Conservation (phyloP, 495 filamentous ascomycete species). For the Penicillium coffeae region DNA sequence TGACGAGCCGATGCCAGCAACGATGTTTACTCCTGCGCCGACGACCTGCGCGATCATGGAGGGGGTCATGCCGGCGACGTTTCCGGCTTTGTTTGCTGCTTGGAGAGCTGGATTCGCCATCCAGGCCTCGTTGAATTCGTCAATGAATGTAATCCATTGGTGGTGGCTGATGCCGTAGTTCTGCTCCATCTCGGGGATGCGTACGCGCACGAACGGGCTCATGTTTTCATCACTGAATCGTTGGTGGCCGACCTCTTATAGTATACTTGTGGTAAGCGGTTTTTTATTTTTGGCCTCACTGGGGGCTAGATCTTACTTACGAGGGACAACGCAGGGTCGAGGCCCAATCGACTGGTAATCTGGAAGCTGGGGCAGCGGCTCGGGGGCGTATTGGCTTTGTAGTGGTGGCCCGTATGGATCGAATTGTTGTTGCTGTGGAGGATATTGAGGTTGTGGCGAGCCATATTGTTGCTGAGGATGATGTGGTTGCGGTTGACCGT, state of each 20-base stretch:
- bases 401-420: too few species aligned
- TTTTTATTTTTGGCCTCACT: too few species aligned
- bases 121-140: conserved; percentile 23
- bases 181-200: conserved; percentile 11
- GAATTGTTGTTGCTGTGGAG: too few species aligned
- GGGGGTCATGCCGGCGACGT: conserved; percentile 15
- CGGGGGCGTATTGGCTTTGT: neutral
- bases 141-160: conserved; percentile 20
- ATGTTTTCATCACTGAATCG: conserved; percentile 16
- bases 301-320: neutral
- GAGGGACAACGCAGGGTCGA: conserved; percentile 9
- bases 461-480: too few species aligned
- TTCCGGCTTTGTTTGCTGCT: conserved; percentile 5
- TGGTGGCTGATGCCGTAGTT: neutral
- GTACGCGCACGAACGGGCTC: conserved; percentile 22
- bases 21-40: conserved; percentile 11
- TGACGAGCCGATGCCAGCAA: conserved; percentile 14
- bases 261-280: too few species aligned
- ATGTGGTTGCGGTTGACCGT: too few species aligned
- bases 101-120: conserved; percentile 22
- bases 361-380: neutral
- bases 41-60: conserved; percentile 13
- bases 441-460: too few species aligned
- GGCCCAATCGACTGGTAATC: neutral
- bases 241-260: conserved; percentile 15